Percentiles rank a stretch among this genome's conserved stretches.
These are phyloP conservation scores for Neocucurbitaria cava DNA, from an alignment of 2,329 filamentous ascomycete species.

Conservation along the genomic window DNA sequence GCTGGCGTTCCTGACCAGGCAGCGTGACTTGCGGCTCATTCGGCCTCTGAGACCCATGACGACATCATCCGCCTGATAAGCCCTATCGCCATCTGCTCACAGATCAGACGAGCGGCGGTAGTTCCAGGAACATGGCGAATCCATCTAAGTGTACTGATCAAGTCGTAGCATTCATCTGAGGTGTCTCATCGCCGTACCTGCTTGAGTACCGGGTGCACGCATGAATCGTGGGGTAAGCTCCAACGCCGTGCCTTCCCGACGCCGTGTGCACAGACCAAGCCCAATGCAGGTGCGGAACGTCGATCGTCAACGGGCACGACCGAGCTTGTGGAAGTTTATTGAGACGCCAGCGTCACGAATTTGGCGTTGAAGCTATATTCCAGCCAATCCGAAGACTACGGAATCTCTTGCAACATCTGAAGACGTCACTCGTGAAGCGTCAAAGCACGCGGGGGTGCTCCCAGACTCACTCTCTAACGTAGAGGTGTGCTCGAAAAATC, in stretches of 20 bases:
- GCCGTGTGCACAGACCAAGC: constrained; percentile 21
- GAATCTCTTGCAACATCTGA: no score
- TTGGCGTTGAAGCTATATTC: no score
- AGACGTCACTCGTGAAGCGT: no score
- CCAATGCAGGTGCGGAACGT: constrained; percentile 22
- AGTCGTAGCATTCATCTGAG: not conserved
- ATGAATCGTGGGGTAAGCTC: constrained; percentile 19
- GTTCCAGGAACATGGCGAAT: not conserved
- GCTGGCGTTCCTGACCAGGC: constrained; percentile 24
- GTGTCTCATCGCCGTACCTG: not conserved
- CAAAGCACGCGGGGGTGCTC: no score
- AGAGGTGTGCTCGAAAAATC: not conserved
- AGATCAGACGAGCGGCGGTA: not conserved
- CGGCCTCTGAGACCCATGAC: constrained; percentile 40
- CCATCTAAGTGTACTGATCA: not conserved
- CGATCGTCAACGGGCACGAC: constrained; percentile 14
- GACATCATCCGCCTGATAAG: constrained; percentile 35
- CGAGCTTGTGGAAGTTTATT: constrained; percentile 23
- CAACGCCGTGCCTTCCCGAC: constrained; percentile 7
- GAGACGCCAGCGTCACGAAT: constrained; percentile 15
- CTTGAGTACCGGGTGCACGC: not conserved
- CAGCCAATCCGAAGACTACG: no score
- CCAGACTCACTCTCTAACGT: no score
- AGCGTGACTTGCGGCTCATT: constrained; percentile 43
- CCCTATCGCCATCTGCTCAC: not conserved